Conservation (phyloP, 257 asterid genomes). For the Solanum virginianum region DNA sequence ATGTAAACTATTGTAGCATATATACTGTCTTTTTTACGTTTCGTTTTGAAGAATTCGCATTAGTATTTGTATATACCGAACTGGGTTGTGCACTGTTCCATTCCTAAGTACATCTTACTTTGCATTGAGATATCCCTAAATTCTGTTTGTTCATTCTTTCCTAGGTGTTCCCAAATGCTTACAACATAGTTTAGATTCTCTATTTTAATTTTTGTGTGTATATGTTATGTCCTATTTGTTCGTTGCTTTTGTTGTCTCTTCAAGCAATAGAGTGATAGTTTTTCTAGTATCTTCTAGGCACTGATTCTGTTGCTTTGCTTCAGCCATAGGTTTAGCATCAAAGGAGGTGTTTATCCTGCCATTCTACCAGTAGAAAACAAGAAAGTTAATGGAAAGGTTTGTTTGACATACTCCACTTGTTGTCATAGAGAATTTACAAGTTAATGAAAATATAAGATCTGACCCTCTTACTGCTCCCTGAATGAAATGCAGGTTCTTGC, state of each 20-base stretch:
- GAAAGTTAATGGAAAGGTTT: conserved; percentile 61
- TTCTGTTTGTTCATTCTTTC: not conserved
- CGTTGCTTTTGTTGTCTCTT: not conserved
- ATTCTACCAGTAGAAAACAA: conserved; percentile 48
- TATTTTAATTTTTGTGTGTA: not conserved
- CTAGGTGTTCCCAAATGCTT: not conserved
- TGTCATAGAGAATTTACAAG: not conserved
- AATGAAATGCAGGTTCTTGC: conserved; percentile 41
- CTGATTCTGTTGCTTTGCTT: conserved; percentile 3
- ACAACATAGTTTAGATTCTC: not conserved
- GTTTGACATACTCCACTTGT: not conserved
- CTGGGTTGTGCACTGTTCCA: not conserved
- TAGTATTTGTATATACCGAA: not conserved
- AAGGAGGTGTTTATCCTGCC: conserved; percentile 80
- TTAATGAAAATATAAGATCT: not conserved
- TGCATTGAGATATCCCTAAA: not conserved
- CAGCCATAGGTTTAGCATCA: conserved; percentile 80
- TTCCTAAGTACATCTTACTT: not conserved
- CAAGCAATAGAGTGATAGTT: not conserved
- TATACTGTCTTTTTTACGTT: not conserved
- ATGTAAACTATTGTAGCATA: not conserved
- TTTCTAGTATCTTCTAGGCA: not conserved
- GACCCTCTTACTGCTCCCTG: not conserved
- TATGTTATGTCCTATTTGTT: not conserved
- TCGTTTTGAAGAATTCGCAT: not conserved